Base-by-base conservation (phyloP, 176 grass and related monocot species). In the Paspalum notatum region DNA sequence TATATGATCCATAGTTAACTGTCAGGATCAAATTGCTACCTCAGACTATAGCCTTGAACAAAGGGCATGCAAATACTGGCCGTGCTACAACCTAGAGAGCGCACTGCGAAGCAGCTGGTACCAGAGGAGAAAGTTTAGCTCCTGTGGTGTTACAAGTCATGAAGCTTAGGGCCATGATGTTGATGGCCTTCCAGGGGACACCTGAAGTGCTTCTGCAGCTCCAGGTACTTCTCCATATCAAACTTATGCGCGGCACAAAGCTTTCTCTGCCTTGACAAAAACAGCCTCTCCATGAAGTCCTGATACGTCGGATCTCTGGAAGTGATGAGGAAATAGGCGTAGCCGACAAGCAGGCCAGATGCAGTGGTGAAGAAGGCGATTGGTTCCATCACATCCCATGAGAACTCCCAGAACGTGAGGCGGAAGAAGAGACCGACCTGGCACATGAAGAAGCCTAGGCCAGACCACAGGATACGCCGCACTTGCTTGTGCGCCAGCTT, bases 321-420 rank as follows among this genome's bases (percentile, higher is more conserved):
- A 17, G 91, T 93, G 46, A 93, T 79, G 50, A 90, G 69, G 71
- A 93, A 93, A 64, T 93, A 90, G 57, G 88, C 88, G 6, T 88
- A 93, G 53, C 85, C 79, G 3, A 87, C 24, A 12, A 88, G 82
- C 37, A 90, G 82, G 32, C 87, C 78, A 37, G 82, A 69, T 5
- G 85, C 82, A 1, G 91, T 93, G 9, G 74, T 57, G 56, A 90
- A 90, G 74, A 88, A 90, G 41, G 88, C 68, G 14, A 90, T 80
- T 20, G 87, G 85, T 57, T 93, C 91, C 87, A 93, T 93, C 12
- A 93, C 85, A 66, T 93, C 91, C 85, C 91, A 90, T 18, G 91
- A 90, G 25, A 93, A 83, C 10, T 88, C 91, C 82, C 88, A 93
- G 69, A 93, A 93, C 7, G 91, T 93, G 46, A 88, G 91, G 3